Evolutionary conservation across 179 eudicot genomes (phyloP).

Genomic region (Beta macrorhiza): DNA sequence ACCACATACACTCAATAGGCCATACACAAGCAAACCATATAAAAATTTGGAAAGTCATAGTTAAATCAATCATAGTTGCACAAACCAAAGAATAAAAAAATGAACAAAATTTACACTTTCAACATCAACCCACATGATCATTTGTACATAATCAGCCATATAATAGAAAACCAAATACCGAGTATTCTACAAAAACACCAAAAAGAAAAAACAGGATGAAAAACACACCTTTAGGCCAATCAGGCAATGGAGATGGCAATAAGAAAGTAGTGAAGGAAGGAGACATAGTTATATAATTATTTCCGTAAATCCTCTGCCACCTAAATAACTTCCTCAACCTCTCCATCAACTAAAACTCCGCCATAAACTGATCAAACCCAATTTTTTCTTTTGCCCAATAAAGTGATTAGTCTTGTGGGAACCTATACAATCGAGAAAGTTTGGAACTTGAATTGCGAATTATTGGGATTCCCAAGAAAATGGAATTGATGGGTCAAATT

Average conservation of each 20-base stretch:
- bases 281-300: slow-evolving; percentile 20
- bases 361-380: neutral
- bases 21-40: neutral
- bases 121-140: slow-evolving; percentile 5
- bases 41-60: neutral
- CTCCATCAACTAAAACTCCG: neutral
- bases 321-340: slow-evolving; percentile 38
- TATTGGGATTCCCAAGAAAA: neutral
- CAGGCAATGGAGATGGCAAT: slow-evolving; percentile 68
- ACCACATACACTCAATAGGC: neutral
- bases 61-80: neutral
- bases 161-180: neutral
- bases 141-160: slow-evolving; percentile 9
- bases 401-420: neutral
- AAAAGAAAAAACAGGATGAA: neutral
- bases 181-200: slow-evolving; percentile 5
- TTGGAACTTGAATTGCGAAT: neutral
- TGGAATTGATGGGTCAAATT: neutral
- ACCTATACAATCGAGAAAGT: neutral
- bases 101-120: neutral
- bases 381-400: neutral
- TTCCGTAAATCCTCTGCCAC: slow-evolving; percentile 38
- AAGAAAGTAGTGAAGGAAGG: slow-evolving; percentile 43
- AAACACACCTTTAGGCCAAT: slow-evolving; percentile 69
- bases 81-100: too few relatives aligned